Evolutionary conservation across 2,329 filamentous ascomycete genomes (phyloP).

Genomic region (Alternaria arbusti): DNA sequence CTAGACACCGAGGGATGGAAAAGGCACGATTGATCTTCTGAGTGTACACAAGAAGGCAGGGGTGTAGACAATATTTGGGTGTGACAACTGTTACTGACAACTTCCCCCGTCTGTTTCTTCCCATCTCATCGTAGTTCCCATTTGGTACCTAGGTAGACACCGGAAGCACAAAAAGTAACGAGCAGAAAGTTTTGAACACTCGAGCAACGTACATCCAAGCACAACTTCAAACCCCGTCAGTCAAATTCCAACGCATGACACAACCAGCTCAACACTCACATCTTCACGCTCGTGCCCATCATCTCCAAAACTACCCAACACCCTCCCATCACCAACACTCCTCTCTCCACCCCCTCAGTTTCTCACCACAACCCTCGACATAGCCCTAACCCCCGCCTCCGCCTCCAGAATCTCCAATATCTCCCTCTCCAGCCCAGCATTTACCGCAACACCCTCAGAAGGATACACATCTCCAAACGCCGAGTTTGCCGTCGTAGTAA

Average conservation of each 20-base stretch:
- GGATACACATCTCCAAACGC: neutral
- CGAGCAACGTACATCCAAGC: no score
- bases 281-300: no score
- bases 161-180: neutral
- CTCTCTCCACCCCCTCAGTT: neutral
- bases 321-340: neutral
- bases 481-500: neutral
- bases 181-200: neutral
- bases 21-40: neutral
- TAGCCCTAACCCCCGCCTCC: neutral
- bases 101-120: neutral
- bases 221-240: no score
- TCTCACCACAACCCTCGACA: neutral
- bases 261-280: no score
- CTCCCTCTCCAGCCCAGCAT: neutral
- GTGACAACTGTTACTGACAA: neutral
- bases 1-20: neutral
- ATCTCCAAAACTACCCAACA: neutral
- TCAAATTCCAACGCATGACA: no score
- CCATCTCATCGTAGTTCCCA: no score
- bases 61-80: neutral
- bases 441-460: neutral
- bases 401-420: neutral
- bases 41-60: neutral
- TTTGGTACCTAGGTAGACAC: neutral